Evolutionary conservation across 371 early-diverging fungal genomes (phyloP), one percentile per base, ranked within the genome.

Genomic region (Mortierella sp.): DNA sequence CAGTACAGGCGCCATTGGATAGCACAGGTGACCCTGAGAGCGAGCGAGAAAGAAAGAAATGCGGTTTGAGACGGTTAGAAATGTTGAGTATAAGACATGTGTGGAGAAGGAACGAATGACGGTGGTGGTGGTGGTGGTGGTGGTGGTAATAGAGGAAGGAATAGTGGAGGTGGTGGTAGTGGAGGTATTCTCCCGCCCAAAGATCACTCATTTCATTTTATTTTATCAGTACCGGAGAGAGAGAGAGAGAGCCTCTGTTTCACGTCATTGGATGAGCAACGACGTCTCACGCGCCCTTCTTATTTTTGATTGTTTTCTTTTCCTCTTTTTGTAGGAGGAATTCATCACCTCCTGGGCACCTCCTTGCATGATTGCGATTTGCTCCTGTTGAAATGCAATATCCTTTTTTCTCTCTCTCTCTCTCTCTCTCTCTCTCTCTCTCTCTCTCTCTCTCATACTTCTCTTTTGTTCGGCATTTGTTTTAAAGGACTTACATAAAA

Each of bases 1-100:
- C 89, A 86, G 57, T 93, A 90, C n/a, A 85, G 81, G 4, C 88
- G 84, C 86, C 91, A 92, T 16, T 88, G 69, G 68, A 92, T 82
- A 16, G 87, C 87, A 64, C 88, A 86, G 7, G 82, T 64, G 7
- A 77, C 65, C 51, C 70, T 68, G 56, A n/a, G 19, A 14, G 29
- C n/a, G n/a, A n/a, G n/a, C n/a, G n/a, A n/a, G 57, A 4, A 28
- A 45, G 44, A 48, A 56, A 9, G 19, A 19, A 9, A 56, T 64
- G 21, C 21, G 21, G 9, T 15, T n/a, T 25, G 55, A 0, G 19
- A 28, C 30, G 6, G 37, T 37, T 64, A 30, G 45, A n/a, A 26
- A 4, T 45, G 28, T 19, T 11, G 9, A 21, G 37, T 9, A 37
- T 50, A 16, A 50, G 16, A 50, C 50, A 50, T 50, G 21, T 50